Percentiles rank a stretch among this genome's conserved stretches.
Conservation (phyloP, 306 rosid genomes). For the Carpinus fangiana region DNA sequence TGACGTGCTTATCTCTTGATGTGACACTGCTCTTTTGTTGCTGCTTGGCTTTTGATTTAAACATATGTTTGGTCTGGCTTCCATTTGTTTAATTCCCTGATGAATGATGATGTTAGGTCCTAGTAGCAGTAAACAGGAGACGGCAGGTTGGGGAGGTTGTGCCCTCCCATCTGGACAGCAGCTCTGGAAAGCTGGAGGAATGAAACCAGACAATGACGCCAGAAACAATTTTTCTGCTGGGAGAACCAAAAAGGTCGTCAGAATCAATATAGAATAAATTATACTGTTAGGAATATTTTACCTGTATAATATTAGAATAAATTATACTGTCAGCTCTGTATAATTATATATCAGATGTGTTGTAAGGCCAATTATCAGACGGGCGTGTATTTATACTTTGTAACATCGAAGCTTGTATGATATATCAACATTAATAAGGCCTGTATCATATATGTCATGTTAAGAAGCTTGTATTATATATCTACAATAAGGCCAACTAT, state of each 20-base stretch:
- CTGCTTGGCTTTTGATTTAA: background rate
- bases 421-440: no score
- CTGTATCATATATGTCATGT: no score
- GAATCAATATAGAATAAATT: conserved; percentile 72
- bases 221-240: conserved; percentile 27
- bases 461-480: no score
- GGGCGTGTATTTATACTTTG: no score
- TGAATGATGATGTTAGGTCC: conserved; percentile 39
- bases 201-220: conserved; percentile 27
- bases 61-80: background rate
- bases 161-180: conserved; percentile 33
- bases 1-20: background rate
- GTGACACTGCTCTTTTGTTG: background rate
- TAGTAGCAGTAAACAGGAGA: conserved; percentile 27
- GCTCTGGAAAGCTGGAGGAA: conserved; percentile 27
- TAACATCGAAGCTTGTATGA: no score
- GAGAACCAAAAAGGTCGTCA: conserved; percentile 59
- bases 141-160: conserved; percentile 26
- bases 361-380: no score
- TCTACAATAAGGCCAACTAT: no score
- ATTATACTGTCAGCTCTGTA: no score
- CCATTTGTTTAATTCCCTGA: background rate
- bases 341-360: no score
- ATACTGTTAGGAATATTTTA: conserved; percentile 1
- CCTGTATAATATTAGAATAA: background rate